Evolutionary conservation across 768 basidiomycete genomes (phyloP).

Genomic region (Tulasnella sp.): DNA sequence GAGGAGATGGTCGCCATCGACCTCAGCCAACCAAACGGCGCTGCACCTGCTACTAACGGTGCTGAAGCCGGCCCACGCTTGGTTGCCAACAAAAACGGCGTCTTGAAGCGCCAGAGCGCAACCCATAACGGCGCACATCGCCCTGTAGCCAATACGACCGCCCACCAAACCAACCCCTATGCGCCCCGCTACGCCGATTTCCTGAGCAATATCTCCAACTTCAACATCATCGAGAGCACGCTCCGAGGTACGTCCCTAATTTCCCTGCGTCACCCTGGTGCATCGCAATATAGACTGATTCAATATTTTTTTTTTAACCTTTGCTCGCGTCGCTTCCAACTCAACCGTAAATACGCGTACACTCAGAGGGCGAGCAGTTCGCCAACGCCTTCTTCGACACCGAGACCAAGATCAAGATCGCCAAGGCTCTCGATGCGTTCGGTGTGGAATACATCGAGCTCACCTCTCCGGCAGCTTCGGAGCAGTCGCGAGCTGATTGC

Average conservation of each 20-base stretch:
- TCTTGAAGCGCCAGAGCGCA: slow-evolving; percentile 38
- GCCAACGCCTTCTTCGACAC: slow-evolving; percentile 99
- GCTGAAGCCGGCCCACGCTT: neutral
- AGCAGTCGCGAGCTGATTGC: slow-evolving; percentile 91
- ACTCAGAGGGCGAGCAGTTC: slow-evolving; percentile 94
- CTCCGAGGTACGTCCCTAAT: slow-evolving; percentile 69
- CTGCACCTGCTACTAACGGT: slow-evolving; percentile 1
- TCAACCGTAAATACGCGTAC: neutral
- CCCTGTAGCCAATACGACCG: slow-evolving; percentile 2
- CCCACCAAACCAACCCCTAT: slow-evolving; percentile 63
- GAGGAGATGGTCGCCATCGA: slow-evolving; percentile 36
- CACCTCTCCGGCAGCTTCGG: slow-evolving; percentile 96
- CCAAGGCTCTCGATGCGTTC: slow-evolving; percentile 96
- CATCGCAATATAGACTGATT: slow-evolving; percentile 16
- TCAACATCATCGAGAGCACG: slow-evolving; percentile 96
- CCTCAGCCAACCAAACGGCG: slow-evolving; percentile 35
- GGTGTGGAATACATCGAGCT: slow-evolving; percentile 99
- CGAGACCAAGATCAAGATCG: slow-evolving; percentile 99
- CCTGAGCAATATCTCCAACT: slow-evolving; percentile 88
- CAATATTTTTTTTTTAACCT: slow-evolving; percentile 6
- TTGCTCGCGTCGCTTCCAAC: neutral
- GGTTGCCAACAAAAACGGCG: slow-evolving; percentile 12
- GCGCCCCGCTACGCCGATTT: slow-evolving; percentile 91
- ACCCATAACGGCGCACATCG: slow-evolving; percentile 36
- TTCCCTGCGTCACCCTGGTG: neutral